A percentile compares a stretch with the other conserved stretches of the same genome.
phyloP scores from a whole-genome alignment of 352 stramenopile species.

The Pythium chondricola region DNA sequence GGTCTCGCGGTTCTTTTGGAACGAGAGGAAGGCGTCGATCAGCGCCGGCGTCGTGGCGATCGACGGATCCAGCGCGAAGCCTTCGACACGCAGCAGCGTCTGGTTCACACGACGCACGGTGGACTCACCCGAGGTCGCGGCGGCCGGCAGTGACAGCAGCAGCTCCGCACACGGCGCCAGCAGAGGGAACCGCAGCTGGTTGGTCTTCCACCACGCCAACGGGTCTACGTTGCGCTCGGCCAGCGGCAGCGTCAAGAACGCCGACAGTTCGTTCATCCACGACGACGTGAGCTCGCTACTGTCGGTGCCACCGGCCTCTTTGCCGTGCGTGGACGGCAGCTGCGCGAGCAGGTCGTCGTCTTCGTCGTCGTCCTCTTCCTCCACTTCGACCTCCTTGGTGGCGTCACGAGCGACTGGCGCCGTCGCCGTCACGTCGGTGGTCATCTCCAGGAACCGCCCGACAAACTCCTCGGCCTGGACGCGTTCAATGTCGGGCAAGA shows the following conservation, averaged over 20 bases:
- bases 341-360: constrained; percentile 72
- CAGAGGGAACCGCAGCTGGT: constrained; percentile 72
- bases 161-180: constrained; percentile 74
- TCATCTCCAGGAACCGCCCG: constrained; percentile 45
- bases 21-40: constrained; percentile 70
- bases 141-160: constrained; percentile 57
- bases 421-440: background rate
- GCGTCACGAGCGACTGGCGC: constrained; percentile 1
- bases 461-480: constrained; percentile 50
- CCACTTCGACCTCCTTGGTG: constrained; percentile 4
- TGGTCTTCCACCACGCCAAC: constrained; percentile 70
- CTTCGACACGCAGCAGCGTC: constrained; percentile 56
- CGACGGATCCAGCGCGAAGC: constrained; percentile 27
- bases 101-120: constrained; percentile 37
- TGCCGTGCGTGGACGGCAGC: constrained; percentile 50
- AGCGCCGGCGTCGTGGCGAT: constrained; percentile 46
- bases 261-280: constrained; percentile 71
- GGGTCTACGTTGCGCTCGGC: constrained; percentile 70
- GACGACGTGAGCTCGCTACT: constrained; percentile 50
- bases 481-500: constrained; percentile 45
- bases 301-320: constrained; percentile 31
- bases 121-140: constrained; percentile 52
- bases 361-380: constrained; percentile 40
- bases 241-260: constrained; percentile 68
- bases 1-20: constrained; percentile 78